A percentile compares a stretch with the other conserved stretches of the same genome.
These are phyloP conservation scores for Bimuria novae-zelandiae DNA, from an alignment of 2,329 filamentous ascomycete species.

Conservation along the genomic window DNA sequence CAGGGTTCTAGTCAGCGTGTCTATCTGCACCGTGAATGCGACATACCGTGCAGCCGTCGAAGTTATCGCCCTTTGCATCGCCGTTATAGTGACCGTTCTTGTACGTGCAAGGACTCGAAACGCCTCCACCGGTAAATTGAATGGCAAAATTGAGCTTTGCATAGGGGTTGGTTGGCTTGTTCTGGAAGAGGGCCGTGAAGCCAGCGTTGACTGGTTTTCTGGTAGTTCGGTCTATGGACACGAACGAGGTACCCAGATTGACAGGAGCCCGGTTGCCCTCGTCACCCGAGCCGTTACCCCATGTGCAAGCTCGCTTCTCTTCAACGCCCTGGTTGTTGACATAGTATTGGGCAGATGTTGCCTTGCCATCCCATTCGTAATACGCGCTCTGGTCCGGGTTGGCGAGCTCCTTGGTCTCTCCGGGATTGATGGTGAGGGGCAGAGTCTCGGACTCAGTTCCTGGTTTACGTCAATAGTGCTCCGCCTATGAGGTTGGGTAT, in stretches of 20 bases:
- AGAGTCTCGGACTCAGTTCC: slow-evolving; percentile 84
- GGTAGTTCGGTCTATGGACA: too few species aligned
- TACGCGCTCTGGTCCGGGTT: slow-evolving; percentile 74
- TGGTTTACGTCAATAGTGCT: slow-evolving; percentile 26
- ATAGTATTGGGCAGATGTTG: slow-evolving; percentile 94
- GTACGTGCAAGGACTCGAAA: slow-evolving; percentile 60
- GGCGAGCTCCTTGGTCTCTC: slow-evolving; percentile 66
- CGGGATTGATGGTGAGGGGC: slow-evolving; percentile 67
- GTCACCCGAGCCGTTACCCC: slow-evolving; percentile 65
- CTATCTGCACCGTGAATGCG: neutral
- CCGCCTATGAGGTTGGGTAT: slow-evolving; percentile 10
- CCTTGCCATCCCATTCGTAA: slow-evolving; percentile 75
- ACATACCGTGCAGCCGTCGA: slow-evolving; percentile 80
- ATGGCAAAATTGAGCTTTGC: slow-evolving; percentile 78
- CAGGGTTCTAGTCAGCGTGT: neutral
- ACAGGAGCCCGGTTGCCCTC: slow-evolving; percentile 85
- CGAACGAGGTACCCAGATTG: slow-evolving; percentile 81
- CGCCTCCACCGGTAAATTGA: slow-evolving; percentile 70
- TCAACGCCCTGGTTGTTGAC: slow-evolving; percentile 80
- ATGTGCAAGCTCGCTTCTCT: slow-evolving; percentile 73
- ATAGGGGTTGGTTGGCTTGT: slow-evolving; percentile 70
- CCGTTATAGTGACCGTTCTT: slow-evolving; percentile 68
- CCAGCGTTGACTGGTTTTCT: slow-evolving; percentile 50
- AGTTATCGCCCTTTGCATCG: slow-evolving; percentile 48
- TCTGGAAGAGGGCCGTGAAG: slow-evolving; percentile 85